phyloP scores from a whole-genome alignment of 768 basidiomycete genomes.

The Saitozyma sp. region DNA sequence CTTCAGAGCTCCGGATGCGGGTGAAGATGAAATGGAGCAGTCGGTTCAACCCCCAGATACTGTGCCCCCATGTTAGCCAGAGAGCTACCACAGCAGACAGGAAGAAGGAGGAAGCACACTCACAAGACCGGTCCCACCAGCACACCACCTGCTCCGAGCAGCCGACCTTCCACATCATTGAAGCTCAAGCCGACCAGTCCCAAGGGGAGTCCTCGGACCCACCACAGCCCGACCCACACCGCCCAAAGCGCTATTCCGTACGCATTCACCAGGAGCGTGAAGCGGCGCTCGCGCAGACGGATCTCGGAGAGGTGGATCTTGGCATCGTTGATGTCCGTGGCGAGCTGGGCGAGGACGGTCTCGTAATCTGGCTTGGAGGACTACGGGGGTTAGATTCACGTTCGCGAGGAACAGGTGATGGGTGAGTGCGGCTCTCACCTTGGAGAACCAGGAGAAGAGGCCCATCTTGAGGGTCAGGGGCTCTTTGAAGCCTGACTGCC shows the following conservation, averaged over 20 bases:
- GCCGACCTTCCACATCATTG: constrained; percentile 27
- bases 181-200: constrained; percentile 37
- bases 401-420: not conserved
- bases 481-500: not conserved
- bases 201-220: constrained; percentile 43
- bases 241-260: constrained; percentile 48
- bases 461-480: constrained; percentile 20
- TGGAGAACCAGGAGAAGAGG: constrained; percentile 41
- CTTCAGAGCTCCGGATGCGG: constrained; percentile 41
- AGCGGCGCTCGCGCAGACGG: constrained; percentile 43
- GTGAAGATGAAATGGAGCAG: constrained; percentile 39
- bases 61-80: constrained; percentile 7
- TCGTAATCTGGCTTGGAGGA: constrained; percentile 49
- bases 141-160: constrained; percentile 31
- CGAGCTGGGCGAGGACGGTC: constrained; percentile 44
- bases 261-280: constrained; percentile 38
- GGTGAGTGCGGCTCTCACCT: constrained; percentile 14
- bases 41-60: constrained; percentile 37
- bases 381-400: constrained; percentile 14
- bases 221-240: constrained; percentile 49
- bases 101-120: constrained; percentile 8
- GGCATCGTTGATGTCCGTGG: constrained; percentile 45
- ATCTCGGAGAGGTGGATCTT: constrained; percentile 50
- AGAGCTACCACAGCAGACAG: not conserved
- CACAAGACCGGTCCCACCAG: constrained; percentile 45